Evolutionary conservation across 2,329 filamentous ascomycete species (phyloP), one percentile per base, ranked within the genome.

Genomic region (Pyricularia sp.): DNA sequence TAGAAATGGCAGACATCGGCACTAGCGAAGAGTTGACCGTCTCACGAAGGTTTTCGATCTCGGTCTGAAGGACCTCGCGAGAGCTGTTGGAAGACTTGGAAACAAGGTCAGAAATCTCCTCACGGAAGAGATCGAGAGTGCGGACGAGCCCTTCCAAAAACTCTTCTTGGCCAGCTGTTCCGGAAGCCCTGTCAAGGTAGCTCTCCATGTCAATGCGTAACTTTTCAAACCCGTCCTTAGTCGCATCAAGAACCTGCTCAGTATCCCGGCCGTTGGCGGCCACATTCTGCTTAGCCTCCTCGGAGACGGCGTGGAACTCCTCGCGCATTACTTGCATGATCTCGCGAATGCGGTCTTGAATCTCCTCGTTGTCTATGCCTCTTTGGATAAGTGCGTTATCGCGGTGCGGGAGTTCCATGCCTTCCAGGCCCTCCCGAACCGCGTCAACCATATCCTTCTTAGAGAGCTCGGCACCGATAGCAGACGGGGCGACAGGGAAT

Each of bases 231-330:
- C 93, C 93, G 75, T 97, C 92, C 73, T 93, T 94, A 63, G 96
- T 90, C 0, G 93, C 92, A 77, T 95, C 92, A 4, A 97, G 83
- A 14, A 97, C 89, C 77, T 97, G 92, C 77, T 97, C 93, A 0
- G 93, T 94, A 76, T 95, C 92, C 69, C 89, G 86, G 59, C 91
- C 92, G 73, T 89, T 92, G 71, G 91, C 90, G 3, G 91, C 88
- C 25, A 92, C 90, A 73, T 93, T 94, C 73, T 94, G 87, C 77
- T 94, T 93, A 12, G 86, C 84, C 73, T 89, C 87, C 31, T 88
- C 84, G 0, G 87, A 88, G 2, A 88, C 81, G 2, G 83, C 81
- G 71, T 81, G 83, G 76, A 90, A 88, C 74, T 90, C 88, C 1
- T 82, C 79, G 55, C 81, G 84, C 79, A 90, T 82, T 70, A 81